A percentile compares a stretch with the other conserved stretches of the same genome.
These are phyloP conservation scores for Syzygium grande DNA, from an alignment of 345 rosid genomes.

Conservation along the genomic window DNA sequence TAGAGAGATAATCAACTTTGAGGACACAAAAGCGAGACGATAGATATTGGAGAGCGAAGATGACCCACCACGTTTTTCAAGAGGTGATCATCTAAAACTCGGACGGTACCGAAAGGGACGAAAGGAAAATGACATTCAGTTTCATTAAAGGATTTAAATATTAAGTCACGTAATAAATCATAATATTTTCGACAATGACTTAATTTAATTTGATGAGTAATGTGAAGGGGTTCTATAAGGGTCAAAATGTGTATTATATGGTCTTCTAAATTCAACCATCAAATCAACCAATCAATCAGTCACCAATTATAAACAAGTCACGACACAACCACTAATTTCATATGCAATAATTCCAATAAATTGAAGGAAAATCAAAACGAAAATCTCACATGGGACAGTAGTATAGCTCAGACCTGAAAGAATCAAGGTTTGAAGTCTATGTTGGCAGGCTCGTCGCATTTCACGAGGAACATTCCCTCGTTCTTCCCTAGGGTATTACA, in stretches of 20 bases:
- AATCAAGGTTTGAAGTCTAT: not conserved
- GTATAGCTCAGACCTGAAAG: not conserved
- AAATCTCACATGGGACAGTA: not conserved
- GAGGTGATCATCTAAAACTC: not conserved
- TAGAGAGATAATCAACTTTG: not conserved
- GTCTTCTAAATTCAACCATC: not conserved
- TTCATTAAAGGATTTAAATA: not conserved
- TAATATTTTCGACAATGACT: not conserved
- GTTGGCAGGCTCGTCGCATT: not conserved
- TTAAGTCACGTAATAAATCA: not conserved
- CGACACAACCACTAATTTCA: not conserved
- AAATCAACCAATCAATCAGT: not conserved
- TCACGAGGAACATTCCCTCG: not conserved
- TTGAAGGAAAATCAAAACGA: not conserved
- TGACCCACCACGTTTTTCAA: not conserved
- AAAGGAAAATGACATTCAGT: not conserved
- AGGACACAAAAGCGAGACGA: not conserved
- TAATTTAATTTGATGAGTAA: not conserved
- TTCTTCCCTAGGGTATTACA: not conserved
- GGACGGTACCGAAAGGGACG: not conserved
- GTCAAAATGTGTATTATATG: not conserved
- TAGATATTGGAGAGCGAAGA: not conserved
- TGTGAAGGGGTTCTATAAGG: not conserved
- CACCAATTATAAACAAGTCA: not conserved
- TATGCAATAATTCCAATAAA: not conserved